Evolutionary conservation across 768 basidiomycete genomes (phyloP).

Genomic region (Trichaptum fuscoviolaceum): DNA sequence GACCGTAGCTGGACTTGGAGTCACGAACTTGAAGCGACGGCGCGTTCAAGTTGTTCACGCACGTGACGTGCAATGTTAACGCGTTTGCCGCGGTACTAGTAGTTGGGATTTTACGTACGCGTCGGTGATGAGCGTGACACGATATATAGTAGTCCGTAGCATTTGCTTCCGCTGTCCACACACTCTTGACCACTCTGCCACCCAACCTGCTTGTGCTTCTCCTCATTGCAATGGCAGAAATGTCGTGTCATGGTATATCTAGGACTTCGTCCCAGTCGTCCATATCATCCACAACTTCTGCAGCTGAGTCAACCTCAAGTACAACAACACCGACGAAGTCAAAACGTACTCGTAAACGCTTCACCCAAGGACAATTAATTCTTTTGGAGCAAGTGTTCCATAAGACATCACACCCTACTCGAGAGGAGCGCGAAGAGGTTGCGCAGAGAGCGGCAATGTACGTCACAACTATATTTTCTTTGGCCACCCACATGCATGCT

Average conservation of each 20-base stretch:
- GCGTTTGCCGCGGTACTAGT: background rate
- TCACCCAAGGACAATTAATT: conserved; percentile 61
- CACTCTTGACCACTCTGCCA: background rate
- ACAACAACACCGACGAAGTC: background rate
- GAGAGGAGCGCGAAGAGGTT: conserved; percentile 62
- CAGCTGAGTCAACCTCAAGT: conserved; percentile 6
- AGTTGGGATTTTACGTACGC: background rate
- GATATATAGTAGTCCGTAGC: background rate
- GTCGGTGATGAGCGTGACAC: background rate
- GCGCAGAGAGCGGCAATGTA: conserved; percentile 62
- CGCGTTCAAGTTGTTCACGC: too few relatives aligned
- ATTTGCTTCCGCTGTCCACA: background rate
- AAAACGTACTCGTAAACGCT: conserved; percentile 65
- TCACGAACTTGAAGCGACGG: too few relatives aligned
- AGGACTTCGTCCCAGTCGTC: conserved; percentile 55
- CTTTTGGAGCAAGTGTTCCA: conserved; percentile 73
- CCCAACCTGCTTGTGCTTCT: background rate
- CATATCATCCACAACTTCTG: conserved; percentile 44
- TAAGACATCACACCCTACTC: conserved; percentile 67
- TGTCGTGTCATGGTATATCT: conserved; percentile 25
- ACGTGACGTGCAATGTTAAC: background rate
- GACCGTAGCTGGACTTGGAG: too few relatives aligned
- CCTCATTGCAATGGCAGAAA: background rate
- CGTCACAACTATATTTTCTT: conserved; percentile 24
- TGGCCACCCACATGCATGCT: background rate